A percentile compares a stretch with the other conserved stretches of the same genome.
These are phyloP conservation scores for Apiotrichum veenhuisii DNA, from an alignment of 1,284 basidiomycete genomes.

Conservation along the genomic window DNA sequence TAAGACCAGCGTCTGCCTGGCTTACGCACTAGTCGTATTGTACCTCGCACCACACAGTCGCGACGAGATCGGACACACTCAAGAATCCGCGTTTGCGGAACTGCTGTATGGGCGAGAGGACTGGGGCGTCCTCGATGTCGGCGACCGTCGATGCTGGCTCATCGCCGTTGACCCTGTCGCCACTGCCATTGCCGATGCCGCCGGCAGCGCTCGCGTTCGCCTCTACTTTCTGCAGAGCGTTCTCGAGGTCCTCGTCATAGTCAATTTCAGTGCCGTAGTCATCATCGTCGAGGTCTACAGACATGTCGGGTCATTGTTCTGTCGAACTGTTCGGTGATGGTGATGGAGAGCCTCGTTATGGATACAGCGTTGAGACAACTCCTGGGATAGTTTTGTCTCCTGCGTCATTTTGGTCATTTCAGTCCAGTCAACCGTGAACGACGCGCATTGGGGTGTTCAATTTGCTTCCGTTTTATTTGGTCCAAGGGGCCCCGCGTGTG, in stretches of 20 bases:
- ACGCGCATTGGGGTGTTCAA: too few species aligned
- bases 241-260: constrained; percentile 29
- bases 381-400: too few species aligned
- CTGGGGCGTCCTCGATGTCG: constrained; percentile 27
- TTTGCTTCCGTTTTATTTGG: too few species aligned
- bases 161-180: not conserved
- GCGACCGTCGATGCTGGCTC: constrained; percentile 9
- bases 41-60: constrained; percentile 55
- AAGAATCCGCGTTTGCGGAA: constrained; percentile 42
- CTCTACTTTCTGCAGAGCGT: constrained; percentile 25
- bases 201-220: not conserved
- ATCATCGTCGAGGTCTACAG: constrained; percentile 12
- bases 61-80: constrained; percentile 55
- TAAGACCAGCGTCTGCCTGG: not conserved
- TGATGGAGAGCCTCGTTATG: too few species aligned
- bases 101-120: constrained; percentile 27
- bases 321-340: too few species aligned
- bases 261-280: constrained; percentile 31
- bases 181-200: not conserved
- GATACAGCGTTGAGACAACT: too few species aligned
- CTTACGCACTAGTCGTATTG: constrained; percentile 46
- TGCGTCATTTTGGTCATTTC: too few species aligned
- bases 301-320: too few species aligned
- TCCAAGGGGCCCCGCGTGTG: too few species aligned
- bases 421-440: too few species aligned